phyloP scores from a whole-genome alignment of 2,329 filamentous ascomycete genomes.

The Fusarium duplospermum region DNA sequence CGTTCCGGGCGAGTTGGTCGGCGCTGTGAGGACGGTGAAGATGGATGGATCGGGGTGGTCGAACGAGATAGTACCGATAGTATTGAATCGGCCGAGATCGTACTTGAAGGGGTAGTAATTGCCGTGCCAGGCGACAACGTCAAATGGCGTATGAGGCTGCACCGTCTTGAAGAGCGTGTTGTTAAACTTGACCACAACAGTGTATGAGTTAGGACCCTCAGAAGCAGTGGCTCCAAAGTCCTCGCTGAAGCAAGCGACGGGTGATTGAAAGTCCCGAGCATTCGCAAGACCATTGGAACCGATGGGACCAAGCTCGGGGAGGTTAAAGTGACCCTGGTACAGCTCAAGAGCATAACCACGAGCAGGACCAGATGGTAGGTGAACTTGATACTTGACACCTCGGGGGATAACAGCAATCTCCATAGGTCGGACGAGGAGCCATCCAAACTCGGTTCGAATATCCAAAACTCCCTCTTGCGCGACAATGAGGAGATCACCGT shows the following conservation, averaged over 20 bases:
- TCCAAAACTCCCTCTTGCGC: conserved; percentile 80
- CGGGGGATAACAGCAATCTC: conserved; percentile 83
- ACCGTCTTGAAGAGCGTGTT: conserved; percentile 73
- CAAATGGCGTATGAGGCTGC: conserved; percentile 80
- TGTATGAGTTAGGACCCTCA: conserved; percentile 54
- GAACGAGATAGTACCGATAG: conserved; percentile 77
- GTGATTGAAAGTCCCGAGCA: conserved; percentile 79
- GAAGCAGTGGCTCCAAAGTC: conserved; percentile 57
- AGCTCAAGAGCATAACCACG: conserved; percentile 82
- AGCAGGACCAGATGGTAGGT: conserved; percentile 69
- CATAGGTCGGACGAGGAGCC: conserved; percentile 78
- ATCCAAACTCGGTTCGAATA: conserved; percentile 81
- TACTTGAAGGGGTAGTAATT: conserved; percentile 87
- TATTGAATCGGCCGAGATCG: conserved; percentile 81
- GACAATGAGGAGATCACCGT: conserved; percentile 83
- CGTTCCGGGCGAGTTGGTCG: conserved; percentile 69
- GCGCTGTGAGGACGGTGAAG: conserved; percentile 77
- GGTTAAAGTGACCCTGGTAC: conserved; percentile 77
- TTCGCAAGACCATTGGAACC: conserved; percentile 82
- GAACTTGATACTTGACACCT: conserved; percentile 79
- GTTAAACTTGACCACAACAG: conserved; percentile 73
- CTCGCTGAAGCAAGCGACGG: conserved; percentile 77
- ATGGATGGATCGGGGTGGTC: conserved; percentile 85
- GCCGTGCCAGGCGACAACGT: conserved; percentile 84
- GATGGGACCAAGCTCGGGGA: conserved; percentile 79